These are phyloP conservation scores for Gloeopeniophorella convolvens DNA, from an alignment of 768 basidiomycete genomes.

Conservation along the genomic window DNA sequence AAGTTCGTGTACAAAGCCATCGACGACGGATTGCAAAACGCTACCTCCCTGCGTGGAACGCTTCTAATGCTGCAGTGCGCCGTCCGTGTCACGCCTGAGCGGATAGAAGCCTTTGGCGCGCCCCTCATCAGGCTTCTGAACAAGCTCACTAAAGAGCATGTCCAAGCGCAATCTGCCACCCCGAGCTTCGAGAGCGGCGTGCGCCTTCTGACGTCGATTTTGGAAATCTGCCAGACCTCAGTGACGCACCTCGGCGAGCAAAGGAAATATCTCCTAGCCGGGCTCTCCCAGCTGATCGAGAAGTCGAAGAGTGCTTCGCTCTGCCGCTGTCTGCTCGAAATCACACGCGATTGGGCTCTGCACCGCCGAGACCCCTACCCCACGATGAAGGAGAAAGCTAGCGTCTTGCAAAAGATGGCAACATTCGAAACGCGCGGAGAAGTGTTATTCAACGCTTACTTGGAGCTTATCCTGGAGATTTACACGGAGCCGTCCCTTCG, in stretches of 20 bases:
- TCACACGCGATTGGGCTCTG: constrained; percentile 87
- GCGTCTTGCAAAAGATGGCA: constrained; percentile 81
- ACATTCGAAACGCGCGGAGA: constrained; percentile 76
- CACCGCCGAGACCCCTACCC: constrained; percentile 80
- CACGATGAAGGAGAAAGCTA: constrained; percentile 93
- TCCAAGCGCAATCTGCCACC: constrained; percentile 28
- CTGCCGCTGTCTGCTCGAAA: constrained; percentile 79
- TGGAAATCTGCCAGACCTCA: constrained; percentile 80
- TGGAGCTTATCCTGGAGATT: constrained; percentile 89
- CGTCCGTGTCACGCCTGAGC: constrained; percentile 71
- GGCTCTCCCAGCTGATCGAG: constrained; percentile 76
- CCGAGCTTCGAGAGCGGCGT: constrained; percentile 52
- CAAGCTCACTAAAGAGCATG: constrained; percentile 84
- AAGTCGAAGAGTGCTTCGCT: constrained; percentile 78
- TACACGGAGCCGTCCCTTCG: constrained; percentile 83
- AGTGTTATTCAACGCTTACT: constrained; percentile 71
- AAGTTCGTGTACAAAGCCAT: constrained; percentile 68
- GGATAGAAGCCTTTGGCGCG: constrained; percentile 72
- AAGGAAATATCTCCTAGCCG: constrained; percentile 70
- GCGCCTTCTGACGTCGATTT: constrained; percentile 64
- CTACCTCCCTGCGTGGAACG: constrained; percentile 66
- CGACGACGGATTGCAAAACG: constrained; percentile 71
- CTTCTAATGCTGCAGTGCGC: constrained; percentile 85
- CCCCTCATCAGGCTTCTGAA: constrained; percentile 78
- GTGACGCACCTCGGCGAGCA: constrained; percentile 84